phyloP scores from a whole-genome alignment of 164 flowering plant genomes.

The Buxus sempervirens region DNA sequence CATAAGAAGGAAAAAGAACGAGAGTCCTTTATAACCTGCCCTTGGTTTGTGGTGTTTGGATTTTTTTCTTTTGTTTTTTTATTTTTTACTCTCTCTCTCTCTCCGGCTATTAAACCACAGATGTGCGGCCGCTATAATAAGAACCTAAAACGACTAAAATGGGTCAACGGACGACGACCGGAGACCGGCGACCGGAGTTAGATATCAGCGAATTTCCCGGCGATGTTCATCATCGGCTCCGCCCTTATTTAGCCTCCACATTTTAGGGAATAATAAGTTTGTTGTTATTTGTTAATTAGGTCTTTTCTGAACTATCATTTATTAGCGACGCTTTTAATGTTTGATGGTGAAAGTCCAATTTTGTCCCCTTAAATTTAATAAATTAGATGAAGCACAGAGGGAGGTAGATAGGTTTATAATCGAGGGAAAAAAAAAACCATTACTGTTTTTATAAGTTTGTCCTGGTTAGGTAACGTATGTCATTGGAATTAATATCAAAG shows the following conservation, averaged over 20 bases:
- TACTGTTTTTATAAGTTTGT: too few relatives aligned
- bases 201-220: constrained; percentile 1
- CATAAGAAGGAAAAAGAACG: not conserved
- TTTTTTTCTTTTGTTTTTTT: not conserved
- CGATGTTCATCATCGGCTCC: not conserved
- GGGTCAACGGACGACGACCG: not conserved
- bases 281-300: too few relatives aligned
- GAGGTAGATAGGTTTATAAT: too few relatives aligned
- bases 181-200: constrained; percentile 2
- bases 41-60: not conserved
- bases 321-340: too few relatives aligned
- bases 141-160: not conserved
- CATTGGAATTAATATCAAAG: too few relatives aligned
- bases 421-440: too few relatives aligned
- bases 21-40: not conserved
- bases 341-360: too few relatives aligned
- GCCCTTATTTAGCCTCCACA: not conserved
- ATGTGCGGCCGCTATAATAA: constrained; percentile 4
- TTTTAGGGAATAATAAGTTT: too few relatives aligned
- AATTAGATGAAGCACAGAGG: too few relatives aligned
- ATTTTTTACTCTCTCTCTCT: not conserved
- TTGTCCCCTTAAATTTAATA: too few relatives aligned
- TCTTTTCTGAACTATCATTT: too few relatives aligned
- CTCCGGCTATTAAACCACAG: constrained; percentile 3
- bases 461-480: too few relatives aligned